phyloP scores from a whole-genome alignment of 768 basidiomycete genomes.

The Boletales sp. region DNA sequence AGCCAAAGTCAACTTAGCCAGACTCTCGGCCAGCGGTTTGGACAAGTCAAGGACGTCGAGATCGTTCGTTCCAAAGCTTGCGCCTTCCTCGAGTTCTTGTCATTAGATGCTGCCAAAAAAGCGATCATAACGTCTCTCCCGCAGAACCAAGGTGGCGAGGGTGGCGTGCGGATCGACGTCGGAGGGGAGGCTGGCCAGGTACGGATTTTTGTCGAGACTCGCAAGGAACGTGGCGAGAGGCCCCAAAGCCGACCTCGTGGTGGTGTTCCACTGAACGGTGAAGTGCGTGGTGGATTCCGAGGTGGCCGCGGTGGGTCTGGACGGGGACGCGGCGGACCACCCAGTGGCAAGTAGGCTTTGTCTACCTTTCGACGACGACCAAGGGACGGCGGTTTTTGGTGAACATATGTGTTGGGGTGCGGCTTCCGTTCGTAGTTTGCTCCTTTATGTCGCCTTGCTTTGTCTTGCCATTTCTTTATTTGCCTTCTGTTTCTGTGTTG shows the following conservation, averaged over 20 bases:
- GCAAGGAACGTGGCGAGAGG: slow-evolving; percentile 89
- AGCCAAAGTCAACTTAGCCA: slow-evolving; percentile 46
- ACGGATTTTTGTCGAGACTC: slow-evolving; percentile 78
- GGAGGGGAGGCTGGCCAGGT: slow-evolving; percentile 49
- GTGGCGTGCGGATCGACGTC: slow-evolving; percentile 76
- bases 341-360: slow-evolving; percentile 20
- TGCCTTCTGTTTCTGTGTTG: slow-evolving; percentile 10
- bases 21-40: slow-evolving; percentile 62
- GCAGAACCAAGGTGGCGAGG: slow-evolving; percentile 73
- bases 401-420: slow-evolving; percentile 9
- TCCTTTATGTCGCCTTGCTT: slow-evolving; percentile 14
- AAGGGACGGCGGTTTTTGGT: slow-evolving; percentile 1
- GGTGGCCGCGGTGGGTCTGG: slow-evolving; percentile 44
- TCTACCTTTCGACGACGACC: background rate
- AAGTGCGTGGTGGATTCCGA: slow-evolving; percentile 44
- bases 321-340: slow-evolving; percentile 39
- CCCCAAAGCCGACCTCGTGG: slow-evolving; percentile 60
- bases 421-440: slow-evolving; percentile 7
- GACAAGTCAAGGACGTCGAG: slow-evolving; percentile 82
- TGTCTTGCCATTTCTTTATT: slow-evolving; percentile 3
- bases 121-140: slow-evolving; percentile 79
- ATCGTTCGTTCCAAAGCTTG: slow-evolving; percentile 86
- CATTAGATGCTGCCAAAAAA: slow-evolving; percentile 74
- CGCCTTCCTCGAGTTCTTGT: slow-evolving; percentile 88
- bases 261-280: slow-evolving; percentile 52